Percentiles rank a stretch among this genome's conserved stretches.
Evolutionary conservation across 176 grass and related monocot genomes (phyloP).

Genomic region (barley (Hordeum vulgare)): MorexV3_pseudomolecules_assembly NC_058524.1:586338896-586339395

Average conservation of each 20-base stretch:
- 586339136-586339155: not conserved
- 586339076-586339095: not conserved
- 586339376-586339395: constrained; percentile 12
- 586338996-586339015: too few species aligned
- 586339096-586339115: not conserved
- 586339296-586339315: not conserved
- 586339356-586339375: constrained; percentile 24
- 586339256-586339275: not conserved
- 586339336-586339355: constrained; percentile 25
- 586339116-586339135: not conserved
- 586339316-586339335: not conserved
- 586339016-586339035: too few species aligned
- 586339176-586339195: not conserved
- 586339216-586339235: not conserved
- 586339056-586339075: not conserved
- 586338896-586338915: not conserved
- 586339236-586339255: not conserved
- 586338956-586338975: not conserved
- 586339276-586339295: not conserved
- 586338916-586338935: not conserved
- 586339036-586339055: too few species aligned
- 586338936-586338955: not conserved
- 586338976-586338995: too few species aligned
- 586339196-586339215: not conserved
- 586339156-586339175: not conserved